A percentile compares a stretch with the other conserved stretches of the same genome.
Conservation (phyloP, 768 basidiomycete genomes). For the Mycena rebaudengoi region DNA sequence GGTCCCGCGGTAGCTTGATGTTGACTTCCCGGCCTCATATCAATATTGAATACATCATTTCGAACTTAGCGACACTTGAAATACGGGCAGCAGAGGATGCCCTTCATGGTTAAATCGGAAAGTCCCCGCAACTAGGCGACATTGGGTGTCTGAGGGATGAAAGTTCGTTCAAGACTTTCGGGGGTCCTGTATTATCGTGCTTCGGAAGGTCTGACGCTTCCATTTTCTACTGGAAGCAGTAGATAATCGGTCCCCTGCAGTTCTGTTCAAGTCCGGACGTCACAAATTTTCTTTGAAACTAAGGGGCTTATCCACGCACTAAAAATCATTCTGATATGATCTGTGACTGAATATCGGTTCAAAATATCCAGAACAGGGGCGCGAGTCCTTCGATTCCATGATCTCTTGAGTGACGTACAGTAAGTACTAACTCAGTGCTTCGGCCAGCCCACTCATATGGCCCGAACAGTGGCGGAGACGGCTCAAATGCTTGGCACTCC, state of each 20-base stretch:
- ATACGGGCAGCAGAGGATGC: neutral
- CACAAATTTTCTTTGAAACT: slow-evolving; percentile 1
- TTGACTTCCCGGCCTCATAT: too few species aligned
- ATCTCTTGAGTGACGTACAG: neutral
- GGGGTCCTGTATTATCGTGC: neutral
- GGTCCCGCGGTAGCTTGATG: too few species aligned
- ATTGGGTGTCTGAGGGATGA: slow-evolving; percentile 2
- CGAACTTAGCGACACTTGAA: neutral
- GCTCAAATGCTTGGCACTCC: slow-evolving; percentile 1
- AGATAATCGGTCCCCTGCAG: slow-evolving; percentile 7
- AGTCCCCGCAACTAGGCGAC: neutral
- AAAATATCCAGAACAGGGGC: neutral
- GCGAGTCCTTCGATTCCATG: neutral
- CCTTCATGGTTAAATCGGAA: neutral
- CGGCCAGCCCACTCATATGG: slow-evolving; percentile 1
- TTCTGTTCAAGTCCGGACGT: slow-evolving; percentile 6
- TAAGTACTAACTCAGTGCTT: slow-evolving; percentile 1
- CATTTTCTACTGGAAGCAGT: neutral
- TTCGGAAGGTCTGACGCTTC: slow-evolving; percentile 1
- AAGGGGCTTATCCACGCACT: slow-evolving; percentile 3
- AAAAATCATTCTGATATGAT: slow-evolving; percentile 1
- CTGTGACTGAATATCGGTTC: slow-evolving; percentile 5
- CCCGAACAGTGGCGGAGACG: slow-evolving; percentile 4
- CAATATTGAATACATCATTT: slow-evolving; percentile 1
- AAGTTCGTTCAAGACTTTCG: neutral